Evolutionary conservation across 2,329 filamentous ascomycete genomes (phyloP), one percentile per base, ranked within the genome.

Genomic region (Epichloe brachyelytri): DNA sequence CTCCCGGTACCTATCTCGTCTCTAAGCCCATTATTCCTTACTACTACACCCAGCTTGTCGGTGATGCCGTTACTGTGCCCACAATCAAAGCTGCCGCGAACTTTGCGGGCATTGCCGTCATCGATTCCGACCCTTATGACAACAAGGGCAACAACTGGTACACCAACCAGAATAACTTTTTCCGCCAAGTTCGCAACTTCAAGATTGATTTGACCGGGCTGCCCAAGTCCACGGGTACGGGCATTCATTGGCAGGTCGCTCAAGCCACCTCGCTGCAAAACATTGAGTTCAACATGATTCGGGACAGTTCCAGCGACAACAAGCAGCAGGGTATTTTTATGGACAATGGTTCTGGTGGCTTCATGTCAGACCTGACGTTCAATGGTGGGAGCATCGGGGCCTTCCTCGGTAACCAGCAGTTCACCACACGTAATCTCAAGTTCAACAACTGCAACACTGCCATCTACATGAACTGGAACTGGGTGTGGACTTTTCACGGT

Each of bases 1-100:
- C 89, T 39, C 75, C 87, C 11, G 90, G 91, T 57, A 94, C 82
- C 51, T 97, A 96, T 63, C 62, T 86, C 17, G 83, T 97, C 59
- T 88, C 82, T 63, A 77, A 74, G 61, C 87, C 91, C 20, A 80
- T 97, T 57, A 70, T 89, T 48, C 85, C 89, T 65, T 85, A 84
- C 68, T 97, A 97, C 75, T 95, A 95, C 73, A 95, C 90, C 10
- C 89, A 96, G 66, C 80, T 97, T 55, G 75, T 96, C 37, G 91
- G 91, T 52, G 89, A 97, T 71, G 82, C 84, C 46, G 63, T 79
- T 60, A 73, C 78, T 55, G 68, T 83, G 14, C 89, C 91, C 0
- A 83, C 83, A 0, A 74, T 96, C 66, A 88, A 91, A 71, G 85
- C 85, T 3, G 67, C 80, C 1, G 65, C 82, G 43, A 72, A 74